Base-by-base conservation (phyloP, 2,329 filamentous ascomycete species). In the Chaetomiaceae sp. region DNA sequence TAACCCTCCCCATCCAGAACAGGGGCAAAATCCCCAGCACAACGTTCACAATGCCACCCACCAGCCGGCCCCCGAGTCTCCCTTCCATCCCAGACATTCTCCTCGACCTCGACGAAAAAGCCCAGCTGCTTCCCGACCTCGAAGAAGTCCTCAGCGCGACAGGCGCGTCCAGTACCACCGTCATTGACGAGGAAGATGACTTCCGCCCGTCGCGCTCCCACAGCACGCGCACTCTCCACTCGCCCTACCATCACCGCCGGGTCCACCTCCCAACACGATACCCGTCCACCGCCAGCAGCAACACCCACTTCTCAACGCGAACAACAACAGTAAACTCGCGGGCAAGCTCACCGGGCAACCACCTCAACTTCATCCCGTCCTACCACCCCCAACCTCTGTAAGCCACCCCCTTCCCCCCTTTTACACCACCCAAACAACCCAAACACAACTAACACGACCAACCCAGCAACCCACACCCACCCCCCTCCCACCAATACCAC, bases 41-140 rank as follows among this genome's bases (percentile, higher is more conserved):
- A n/a, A n/a, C n/a, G n/a, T n/a, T 27, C 31, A 47, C 30, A 10
- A 48, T 52, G 50, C 41, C 50, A 12, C 45, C 50, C 13, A 49
- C 23, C 41, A 45, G 21, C 30, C 39, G 51, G n/a, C 31, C 54
- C 8, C 54, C 48, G 17, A 50, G 44, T 30, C 51, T 56, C 2
- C 54, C 54, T 13, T 51, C 30, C n/a, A 56, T 56, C 33, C 54
- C 54, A 3, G 51, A 54, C 44, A 42, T 54, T 27, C 44, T 38
- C 14, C 44, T 56, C 31, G 54, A 56, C 17, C 38, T 48, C 7
- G 41, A 53, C 35, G 50, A 49, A 10, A 49, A 53, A 27, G 5
- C 23, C 1, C 41, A 39, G 6, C 42, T 49, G 25, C 41, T 54
- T 21, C 41, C 48, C 17, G 48, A 53, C 10, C 42, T 51, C 16